phyloP scores from a whole-genome alignment of 2,329 filamentous ascomycete genomes.

The Penicillium janthinellum region DNA sequence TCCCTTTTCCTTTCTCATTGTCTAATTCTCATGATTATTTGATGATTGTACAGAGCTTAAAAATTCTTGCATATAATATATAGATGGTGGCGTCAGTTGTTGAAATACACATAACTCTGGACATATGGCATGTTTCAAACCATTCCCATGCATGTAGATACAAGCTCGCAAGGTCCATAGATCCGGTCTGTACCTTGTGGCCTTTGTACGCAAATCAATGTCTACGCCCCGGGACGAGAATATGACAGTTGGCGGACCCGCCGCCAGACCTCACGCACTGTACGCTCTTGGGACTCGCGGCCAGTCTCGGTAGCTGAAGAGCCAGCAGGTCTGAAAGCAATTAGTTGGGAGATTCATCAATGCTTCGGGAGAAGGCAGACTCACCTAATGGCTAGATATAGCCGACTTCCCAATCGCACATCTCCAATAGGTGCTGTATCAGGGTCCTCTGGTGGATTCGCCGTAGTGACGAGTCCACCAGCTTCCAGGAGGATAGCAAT shows the following conservation, averaged over 20 bases:
- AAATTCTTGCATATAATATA: constrained; percentile 24
- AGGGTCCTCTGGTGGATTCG: constrained; percentile 66
- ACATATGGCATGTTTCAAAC: not conserved
- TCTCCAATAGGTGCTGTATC: constrained; percentile 60
- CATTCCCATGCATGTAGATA: not conserved
- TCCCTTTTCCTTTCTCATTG: constrained; percentile 5
- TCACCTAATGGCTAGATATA: constrained; percentile 72
- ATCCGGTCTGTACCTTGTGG: not conserved
- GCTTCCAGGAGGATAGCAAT: constrained; percentile 73
- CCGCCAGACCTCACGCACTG: constrained; percentile 72
- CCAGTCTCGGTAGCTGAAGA: constrained; percentile 63
- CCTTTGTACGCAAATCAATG: not conserved
- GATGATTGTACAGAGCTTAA: constrained; percentile 26
- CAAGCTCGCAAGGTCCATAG: no score
- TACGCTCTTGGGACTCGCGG: constrained; percentile 67
- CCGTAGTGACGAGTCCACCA: constrained; percentile 72
- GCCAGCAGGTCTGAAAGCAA: constrained; percentile 60
- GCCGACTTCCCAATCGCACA: constrained; percentile 64
- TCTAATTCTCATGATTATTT: constrained; percentile 1
- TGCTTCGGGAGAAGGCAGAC: not conserved
- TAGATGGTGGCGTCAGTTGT: constrained; percentile 20
- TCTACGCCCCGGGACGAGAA: constrained; percentile 60
- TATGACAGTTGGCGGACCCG: constrained; percentile 69
- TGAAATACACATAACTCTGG: constrained; percentile 7
- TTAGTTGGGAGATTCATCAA: not conserved